phyloP scores from a whole-genome alignment of 768 basidiomycete species.

The Coprinopsis marcescibilis region DNA sequence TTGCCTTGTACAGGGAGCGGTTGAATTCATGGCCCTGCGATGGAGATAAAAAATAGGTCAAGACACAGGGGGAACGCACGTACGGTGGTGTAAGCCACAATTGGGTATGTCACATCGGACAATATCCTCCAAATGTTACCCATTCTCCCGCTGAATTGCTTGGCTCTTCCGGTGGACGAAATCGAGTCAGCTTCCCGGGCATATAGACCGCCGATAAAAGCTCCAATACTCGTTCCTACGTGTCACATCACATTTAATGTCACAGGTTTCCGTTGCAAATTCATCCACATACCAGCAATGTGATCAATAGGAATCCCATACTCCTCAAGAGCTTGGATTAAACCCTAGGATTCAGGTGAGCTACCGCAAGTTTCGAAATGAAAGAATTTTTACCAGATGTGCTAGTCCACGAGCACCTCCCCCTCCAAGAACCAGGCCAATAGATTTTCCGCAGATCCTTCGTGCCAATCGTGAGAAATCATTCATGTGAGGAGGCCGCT shows the following conservation, averaged over 20 bases:
- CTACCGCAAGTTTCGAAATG: slow-evolving; percentile 3
- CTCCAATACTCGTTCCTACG: slow-evolving; percentile 87
- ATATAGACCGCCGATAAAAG: slow-evolving; percentile 91
- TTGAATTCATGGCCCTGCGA: slow-evolving; percentile 90
- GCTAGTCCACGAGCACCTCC: slow-evolving; percentile 85
- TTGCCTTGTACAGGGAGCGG: slow-evolving; percentile 86
- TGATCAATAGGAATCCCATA: slow-evolving; percentile 91
- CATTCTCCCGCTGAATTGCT: slow-evolving; percentile 91
- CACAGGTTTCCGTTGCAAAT: slow-evolving; percentile 1
- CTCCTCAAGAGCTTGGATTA: slow-evolving; percentile 88
- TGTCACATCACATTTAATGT: slow-evolving; percentile 5
- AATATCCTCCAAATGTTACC: slow-evolving; percentile 90
- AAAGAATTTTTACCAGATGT: slow-evolving; percentile 28
- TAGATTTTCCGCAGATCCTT: slow-evolving; percentile 85
- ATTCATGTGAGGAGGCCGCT: slow-evolving; percentile 75
- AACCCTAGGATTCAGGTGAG: slow-evolving; percentile 52
- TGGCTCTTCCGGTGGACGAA: slow-evolving; percentile 77
- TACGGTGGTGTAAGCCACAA: slow-evolving; percentile 87
- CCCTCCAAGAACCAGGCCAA: slow-evolving; percentile 92
- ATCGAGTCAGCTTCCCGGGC: slow-evolving; percentile 91
- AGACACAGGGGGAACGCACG: slow-evolving; percentile 11
- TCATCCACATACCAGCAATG: slow-evolving; percentile 56
- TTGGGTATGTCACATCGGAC: slow-evolving; percentile 89
- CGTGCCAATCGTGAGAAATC: slow-evolving; percentile 92
- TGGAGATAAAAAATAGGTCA: slow-evolving; percentile 1